phyloP scores from a whole-genome alignment of 768 basidiomycete species.

The Nidula microcarpa region DNA sequence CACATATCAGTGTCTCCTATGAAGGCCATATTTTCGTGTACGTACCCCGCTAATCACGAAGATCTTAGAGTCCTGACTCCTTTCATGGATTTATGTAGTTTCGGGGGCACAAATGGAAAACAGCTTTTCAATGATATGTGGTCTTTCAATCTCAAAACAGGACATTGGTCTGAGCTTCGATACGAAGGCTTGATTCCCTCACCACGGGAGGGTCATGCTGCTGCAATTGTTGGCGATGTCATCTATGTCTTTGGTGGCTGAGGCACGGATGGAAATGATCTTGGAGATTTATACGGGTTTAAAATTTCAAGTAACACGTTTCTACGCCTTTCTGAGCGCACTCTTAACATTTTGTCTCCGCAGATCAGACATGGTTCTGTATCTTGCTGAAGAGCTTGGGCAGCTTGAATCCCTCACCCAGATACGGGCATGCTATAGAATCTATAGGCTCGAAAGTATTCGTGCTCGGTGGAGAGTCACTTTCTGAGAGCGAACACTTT shows the following conservation, averaged over 20 bases:
- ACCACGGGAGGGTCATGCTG: constrained; percentile 94
- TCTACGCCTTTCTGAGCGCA: too few relatives aligned
- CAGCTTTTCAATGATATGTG: constrained; percentile 99
- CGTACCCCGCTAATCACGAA: constrained; percentile 21
- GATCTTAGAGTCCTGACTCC: background rate
- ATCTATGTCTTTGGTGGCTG: constrained; percentile 97
- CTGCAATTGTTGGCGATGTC: constrained; percentile 94
- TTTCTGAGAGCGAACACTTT: too few relatives aligned
- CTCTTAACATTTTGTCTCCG: too few relatives aligned
- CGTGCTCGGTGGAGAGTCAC: too few relatives aligned
- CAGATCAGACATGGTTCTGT: too few relatives aligned
- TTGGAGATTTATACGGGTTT: constrained; percentile 52
- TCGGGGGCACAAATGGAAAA: constrained; percentile 97
- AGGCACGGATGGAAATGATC: constrained; percentile 94
- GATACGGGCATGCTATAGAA: too few relatives aligned
- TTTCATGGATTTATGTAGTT: constrained; percentile 41
- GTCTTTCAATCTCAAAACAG: constrained; percentile 81
- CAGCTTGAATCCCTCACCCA: too few relatives aligned
- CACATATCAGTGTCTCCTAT: constrained; percentile 83
- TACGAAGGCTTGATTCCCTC: constrained; percentile 92
- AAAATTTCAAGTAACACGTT: too few relatives aligned
- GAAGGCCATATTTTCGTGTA: constrained; percentile 85
- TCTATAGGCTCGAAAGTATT: too few relatives aligned
- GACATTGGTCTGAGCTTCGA: constrained; percentile 85
- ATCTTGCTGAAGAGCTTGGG: too few relatives aligned